A percentile compares a stretch with the other conserved stretches of the same genome.
Conservation (phyloP, 352 stramenopile genomes). For the Phytophthora colocasiae region DNA sequence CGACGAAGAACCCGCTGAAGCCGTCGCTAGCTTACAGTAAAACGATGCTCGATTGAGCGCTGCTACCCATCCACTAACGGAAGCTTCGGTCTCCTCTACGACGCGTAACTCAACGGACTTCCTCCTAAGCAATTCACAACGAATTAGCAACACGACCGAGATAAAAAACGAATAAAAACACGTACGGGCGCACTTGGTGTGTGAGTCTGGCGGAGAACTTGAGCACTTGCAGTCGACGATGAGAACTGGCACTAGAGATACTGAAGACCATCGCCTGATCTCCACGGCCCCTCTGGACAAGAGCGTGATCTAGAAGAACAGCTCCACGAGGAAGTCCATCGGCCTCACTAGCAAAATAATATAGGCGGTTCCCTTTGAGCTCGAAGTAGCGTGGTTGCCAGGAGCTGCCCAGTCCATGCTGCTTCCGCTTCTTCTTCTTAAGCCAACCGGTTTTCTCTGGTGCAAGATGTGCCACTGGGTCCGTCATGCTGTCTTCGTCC, state of each 20-base stretch:
- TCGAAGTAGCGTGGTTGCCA: slow-evolving; percentile 86
- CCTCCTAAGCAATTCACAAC: slow-evolving; percentile 27
- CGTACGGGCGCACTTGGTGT: slow-evolving; percentile 69
- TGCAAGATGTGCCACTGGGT: slow-evolving; percentile 26
- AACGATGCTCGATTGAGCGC: slow-evolving; percentile 78
- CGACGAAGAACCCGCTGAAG: slow-evolving; percentile 26
- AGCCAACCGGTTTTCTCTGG: slow-evolving; percentile 81
- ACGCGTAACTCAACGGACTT: slow-evolving; percentile 76
- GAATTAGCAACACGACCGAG: slow-evolving; percentile 1
- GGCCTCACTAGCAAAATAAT: slow-evolving; percentile 79
- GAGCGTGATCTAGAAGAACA: slow-evolving; percentile 76
- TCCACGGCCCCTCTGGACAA: slow-evolving; percentile 65
- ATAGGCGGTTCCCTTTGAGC: slow-evolving; percentile 80
- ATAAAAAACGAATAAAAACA: slow-evolving; percentile 1
- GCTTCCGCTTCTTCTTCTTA: slow-evolving; percentile 84
- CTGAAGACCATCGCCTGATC: slow-evolving; percentile 75
- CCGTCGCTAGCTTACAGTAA: slow-evolving; percentile 62
- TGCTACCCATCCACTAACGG: slow-evolving; percentile 62
- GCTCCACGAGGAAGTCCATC: slow-evolving; percentile 76
- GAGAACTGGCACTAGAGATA: slow-evolving; percentile 69
- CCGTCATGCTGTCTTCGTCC: slow-evolving; percentile 27
- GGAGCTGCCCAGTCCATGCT: slow-evolving; percentile 69
- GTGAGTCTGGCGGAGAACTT: slow-evolving; percentile 79
- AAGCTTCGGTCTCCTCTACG: slow-evolving; percentile 60
- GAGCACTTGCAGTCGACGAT: slow-evolving; percentile 65